Evolutionary conservation across 1,139 yeast genomes (phyloP).

Genomic region (Spencermartinsiella ligniputridi): DNA sequence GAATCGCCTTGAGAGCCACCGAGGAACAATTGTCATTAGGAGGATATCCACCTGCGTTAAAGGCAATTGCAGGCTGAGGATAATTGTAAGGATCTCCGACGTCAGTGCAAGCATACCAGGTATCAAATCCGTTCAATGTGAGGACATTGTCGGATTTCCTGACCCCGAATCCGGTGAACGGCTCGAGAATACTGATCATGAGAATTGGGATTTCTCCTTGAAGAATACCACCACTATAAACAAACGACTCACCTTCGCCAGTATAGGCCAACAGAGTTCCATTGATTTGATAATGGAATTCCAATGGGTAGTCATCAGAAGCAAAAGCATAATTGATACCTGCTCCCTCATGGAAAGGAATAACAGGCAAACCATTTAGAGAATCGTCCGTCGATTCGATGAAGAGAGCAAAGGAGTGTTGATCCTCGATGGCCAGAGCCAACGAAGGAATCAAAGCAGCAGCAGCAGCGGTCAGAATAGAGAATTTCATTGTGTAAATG

Average conservation of each 20-base stretch:
- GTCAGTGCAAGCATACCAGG: conserved; percentile 11
- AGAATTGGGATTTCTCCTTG: conserved; percentile 1
- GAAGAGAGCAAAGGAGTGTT: not conserved
- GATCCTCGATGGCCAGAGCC: not conserved
- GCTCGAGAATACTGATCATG: conserved; percentile 4
- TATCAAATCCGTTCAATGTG: conserved; percentile 1
- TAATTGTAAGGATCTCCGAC: conserved; percentile 14
- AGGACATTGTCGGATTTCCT: conserved; percentile 1
- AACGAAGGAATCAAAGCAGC: not conserved
- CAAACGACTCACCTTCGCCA: not conserved
- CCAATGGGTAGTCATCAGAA: not conserved
- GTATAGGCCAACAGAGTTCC: conserved; percentile 2
- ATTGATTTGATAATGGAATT: not conserved
- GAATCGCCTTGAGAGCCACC: not conserved
- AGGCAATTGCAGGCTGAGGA: conserved; percentile 8
- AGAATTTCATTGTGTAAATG: not conserved
- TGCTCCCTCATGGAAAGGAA: conserved; percentile 12
- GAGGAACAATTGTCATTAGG: not conserved
- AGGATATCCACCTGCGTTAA: not conserved
- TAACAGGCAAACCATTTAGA: conserved; percentile 1
- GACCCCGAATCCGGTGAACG: conserved; percentile 2
- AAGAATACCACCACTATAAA: not conserved
- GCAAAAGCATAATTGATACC: conserved; percentile 11
- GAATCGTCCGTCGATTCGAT: not conserved
- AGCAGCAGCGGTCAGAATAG: not conserved